Conservation (phyloP, 352 stramenopile genomes). For the Pythium diclinum region DNA sequence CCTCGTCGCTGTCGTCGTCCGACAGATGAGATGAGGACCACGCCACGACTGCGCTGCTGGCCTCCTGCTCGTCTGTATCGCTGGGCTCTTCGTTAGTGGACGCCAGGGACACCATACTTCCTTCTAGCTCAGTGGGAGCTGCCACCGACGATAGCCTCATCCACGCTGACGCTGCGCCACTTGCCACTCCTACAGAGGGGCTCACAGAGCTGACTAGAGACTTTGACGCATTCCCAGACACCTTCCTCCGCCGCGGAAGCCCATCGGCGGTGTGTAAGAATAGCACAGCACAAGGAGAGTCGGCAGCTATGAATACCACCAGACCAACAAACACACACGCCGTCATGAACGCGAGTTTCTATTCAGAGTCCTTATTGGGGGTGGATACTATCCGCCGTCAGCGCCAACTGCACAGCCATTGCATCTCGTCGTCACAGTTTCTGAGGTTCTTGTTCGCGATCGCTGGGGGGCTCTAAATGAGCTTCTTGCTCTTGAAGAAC, state of each 20-base stretch:
- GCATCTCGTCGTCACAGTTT: neutral
- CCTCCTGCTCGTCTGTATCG: neutral
- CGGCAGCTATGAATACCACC: conserved; percentile 5
- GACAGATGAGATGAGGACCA: conserved; percentile 23
- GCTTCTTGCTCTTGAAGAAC: conserved; percentile 93
- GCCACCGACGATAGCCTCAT: neutral
- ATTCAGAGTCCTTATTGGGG: neutral
- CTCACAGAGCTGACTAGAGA: neutral
- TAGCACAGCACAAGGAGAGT: neutral
- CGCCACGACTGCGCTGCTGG: conserved; percentile 13
- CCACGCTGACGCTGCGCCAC: neutral
- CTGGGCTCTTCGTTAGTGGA: neutral
- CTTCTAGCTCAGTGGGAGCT: neutral
- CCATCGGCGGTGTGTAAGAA: neutral
- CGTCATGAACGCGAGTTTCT: neutral
- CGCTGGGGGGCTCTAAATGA: conserved; percentile 55
- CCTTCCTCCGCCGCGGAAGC: neutral
- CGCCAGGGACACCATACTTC: neutral
- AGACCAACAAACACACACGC: neutral
- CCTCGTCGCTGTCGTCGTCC: conserved; percentile 25
- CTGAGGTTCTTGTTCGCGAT: neutral
- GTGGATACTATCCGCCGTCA: neutral
- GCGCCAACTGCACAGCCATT: neutral
- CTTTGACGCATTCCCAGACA: neutral
- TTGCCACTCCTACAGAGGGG: neutral